phyloP scores from a whole-genome alignment of 75 land plant species.

The Gnetum montanum region DNA sequence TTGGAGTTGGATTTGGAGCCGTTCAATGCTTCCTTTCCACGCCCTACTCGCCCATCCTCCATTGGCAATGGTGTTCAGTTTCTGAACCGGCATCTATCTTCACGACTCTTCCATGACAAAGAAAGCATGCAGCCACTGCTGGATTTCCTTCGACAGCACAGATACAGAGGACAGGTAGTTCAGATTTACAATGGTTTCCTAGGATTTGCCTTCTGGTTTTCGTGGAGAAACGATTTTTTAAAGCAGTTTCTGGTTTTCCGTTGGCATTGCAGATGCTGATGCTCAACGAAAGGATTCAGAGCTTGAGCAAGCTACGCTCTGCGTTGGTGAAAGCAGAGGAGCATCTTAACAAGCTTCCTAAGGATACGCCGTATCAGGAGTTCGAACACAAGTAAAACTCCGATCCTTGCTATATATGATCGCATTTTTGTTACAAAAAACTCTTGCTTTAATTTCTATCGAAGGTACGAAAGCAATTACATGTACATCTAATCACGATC shows the following conservation, averaged over 20 bases:
- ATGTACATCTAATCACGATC: not conserved
- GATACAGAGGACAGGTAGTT: slow-evolving; percentile 75
- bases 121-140: slow-evolving; percentile 64
- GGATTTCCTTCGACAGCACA: slow-evolving; percentile 75
- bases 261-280: slow-evolving; percentile 60
- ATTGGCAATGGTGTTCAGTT: slow-evolving; percentile 85
- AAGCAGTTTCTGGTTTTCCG: not conserved
- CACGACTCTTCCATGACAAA: slow-evolving; percentile 45
- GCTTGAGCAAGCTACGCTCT: slow-evolving; percentile 48
- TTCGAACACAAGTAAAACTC: slow-evolving; percentile 72
- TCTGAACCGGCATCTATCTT: slow-evolving; percentile 88
- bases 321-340: slow-evolving; percentile 73
- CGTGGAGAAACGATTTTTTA: too few species aligned
- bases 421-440: not conserved
- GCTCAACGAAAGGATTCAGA: slow-evolving; percentile 90
- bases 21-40: slow-evolving; percentile 45
- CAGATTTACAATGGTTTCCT: too few species aligned
- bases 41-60: slow-evolving; percentile 39
- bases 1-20: slow-evolving; percentile 68
- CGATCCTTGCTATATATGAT: not conserved
- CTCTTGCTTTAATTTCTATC: too few species aligned
- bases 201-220: not conserved
- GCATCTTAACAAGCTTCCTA: slow-evolving; percentile 48
- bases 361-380: slow-evolving; percentile 55
- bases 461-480: too few species aligned